These are phyloP conservation scores for Pichia heedii DNA, from an alignment of 805 yeast species.

Conservation along the genomic window DNA sequence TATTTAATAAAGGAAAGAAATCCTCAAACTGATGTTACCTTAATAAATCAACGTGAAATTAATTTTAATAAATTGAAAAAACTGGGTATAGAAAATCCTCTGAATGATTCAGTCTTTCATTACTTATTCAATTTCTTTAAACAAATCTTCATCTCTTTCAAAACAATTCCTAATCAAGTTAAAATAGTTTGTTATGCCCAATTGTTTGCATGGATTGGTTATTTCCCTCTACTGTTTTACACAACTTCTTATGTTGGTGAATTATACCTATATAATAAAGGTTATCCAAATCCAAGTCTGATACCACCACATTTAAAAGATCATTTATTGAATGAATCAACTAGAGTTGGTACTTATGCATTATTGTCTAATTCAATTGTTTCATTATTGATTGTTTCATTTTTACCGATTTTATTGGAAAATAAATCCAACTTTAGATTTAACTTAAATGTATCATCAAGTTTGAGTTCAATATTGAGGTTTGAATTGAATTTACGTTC, in stretches of 20 bases:
- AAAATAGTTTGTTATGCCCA: slow-evolving; percentile 45
- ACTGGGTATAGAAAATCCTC: slow-evolving; percentile 26
- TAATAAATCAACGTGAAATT: slow-evolving; percentile 30
- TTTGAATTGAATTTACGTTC: slow-evolving; percentile 22
- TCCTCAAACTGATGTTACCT: slow-evolving; percentile 34
- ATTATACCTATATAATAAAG: slow-evolving; percentile 35
- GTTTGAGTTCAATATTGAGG: not conserved
- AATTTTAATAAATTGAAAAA: slow-evolving; percentile 25
- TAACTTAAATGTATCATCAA: not conserved
- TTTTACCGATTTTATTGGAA: slow-evolving; percentile 36
- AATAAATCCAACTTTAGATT: slow-evolving; percentile 1
- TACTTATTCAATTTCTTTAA: slow-evolving; percentile 20
- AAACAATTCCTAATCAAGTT: slow-evolving; percentile 40
- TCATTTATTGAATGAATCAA: slow-evolving; percentile 34
- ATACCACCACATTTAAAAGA: slow-evolving; percentile 31
- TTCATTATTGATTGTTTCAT: slow-evolving; percentile 34
- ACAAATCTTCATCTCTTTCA: slow-evolving; percentile 30
- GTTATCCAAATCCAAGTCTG: slow-evolving; percentile 30
- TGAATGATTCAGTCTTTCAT: slow-evolving; percentile 12
- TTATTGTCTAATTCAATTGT: slow-evolving; percentile 40
- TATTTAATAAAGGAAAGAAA: slow-evolving; percentile 38
- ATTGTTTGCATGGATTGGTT: slow-evolving; percentile 61
- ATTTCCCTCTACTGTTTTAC: slow-evolving; percentile 57
- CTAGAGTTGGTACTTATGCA: slow-evolving; percentile 45
- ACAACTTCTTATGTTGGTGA: slow-evolving; percentile 61